Percentiles rank a stretch among this genome's conserved stretches.
Conservation (phyloP, 192 early-diverging fungal genomes). For the Spizellomyces sp. region DNA sequence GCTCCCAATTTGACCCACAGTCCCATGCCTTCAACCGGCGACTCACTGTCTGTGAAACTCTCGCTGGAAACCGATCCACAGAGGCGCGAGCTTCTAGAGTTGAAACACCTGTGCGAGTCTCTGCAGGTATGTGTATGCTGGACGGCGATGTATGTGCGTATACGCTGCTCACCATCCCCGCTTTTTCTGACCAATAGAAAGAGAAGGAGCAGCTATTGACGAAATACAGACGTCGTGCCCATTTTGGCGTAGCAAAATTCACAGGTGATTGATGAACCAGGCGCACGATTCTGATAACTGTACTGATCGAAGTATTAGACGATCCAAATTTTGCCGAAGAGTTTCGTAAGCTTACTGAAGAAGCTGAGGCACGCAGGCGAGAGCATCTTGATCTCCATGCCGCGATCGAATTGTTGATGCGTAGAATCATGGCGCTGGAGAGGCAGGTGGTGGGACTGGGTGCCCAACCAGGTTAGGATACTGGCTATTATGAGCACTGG, state of each 20-base stretch:
- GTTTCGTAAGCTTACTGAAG: constrained; percentile 23
- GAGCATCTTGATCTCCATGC: constrained; percentile 24
- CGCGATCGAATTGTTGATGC: constrained; percentile 21
- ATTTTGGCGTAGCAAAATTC: constrained; percentile 12
- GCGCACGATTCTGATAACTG: neutral
- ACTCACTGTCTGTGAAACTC: neutral
- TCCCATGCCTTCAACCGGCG: neutral
- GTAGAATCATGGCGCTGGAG: constrained; percentile 18
- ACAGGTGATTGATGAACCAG: neutral
- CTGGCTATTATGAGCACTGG: too few species aligned
- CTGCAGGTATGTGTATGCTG: neutral
- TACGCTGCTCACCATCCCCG: too few species aligned
- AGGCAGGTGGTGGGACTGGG: constrained; percentile 18
- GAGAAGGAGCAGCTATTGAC: constrained; percentile 9
- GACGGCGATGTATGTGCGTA: too few species aligned
- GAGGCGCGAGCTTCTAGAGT: constrained; percentile 1
- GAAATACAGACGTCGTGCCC: constrained; percentile 21
- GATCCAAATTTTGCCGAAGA: constrained; percentile 6
- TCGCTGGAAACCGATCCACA: neutral
- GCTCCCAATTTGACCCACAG: neutral
- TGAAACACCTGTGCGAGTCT: constrained; percentile 5
- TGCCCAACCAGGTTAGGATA: constrained; percentile 15
- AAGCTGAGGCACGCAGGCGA: constrained; percentile 7
- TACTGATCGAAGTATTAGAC: neutral
- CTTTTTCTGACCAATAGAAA: neutral